These are phyloP conservation scores for Letharia columbiana DNA, from an alignment of 495 filamentous ascomycete species.

Conservation along the genomic window DNA sequence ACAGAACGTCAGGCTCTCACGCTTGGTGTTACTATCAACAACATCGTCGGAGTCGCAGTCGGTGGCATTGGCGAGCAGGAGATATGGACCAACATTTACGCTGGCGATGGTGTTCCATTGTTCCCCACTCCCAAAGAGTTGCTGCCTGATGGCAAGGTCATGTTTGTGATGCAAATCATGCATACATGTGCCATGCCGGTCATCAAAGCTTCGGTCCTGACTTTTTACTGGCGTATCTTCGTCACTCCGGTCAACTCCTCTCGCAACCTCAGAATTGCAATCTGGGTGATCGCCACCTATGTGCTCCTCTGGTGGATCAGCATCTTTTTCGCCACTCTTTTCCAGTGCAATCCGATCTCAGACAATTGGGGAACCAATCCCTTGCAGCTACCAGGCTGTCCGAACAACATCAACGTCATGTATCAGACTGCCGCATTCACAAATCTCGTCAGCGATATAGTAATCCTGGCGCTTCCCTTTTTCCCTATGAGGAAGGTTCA, in stretches of 20 bases:
- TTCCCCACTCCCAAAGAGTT: constrained; percentile 3
- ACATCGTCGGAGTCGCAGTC: constrained; percentile 17
- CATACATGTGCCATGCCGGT: constrained; percentile 31
- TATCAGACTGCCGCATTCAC: constrained; percentile 30
- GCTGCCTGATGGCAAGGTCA: constrained; percentile 14
- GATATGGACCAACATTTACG: not conserved
- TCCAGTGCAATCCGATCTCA: constrained; percentile 28
- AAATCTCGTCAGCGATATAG: constrained; percentile 37
- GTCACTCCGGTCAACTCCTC: not conserved
- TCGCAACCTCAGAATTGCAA: constrained; percentile 3
- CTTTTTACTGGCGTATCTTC: constrained; percentile 17
- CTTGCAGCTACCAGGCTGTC: constrained; percentile 25
- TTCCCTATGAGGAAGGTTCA: constrained; percentile 33
- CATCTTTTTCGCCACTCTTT: constrained; percentile 12
- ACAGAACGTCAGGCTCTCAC: constrained; percentile 8
- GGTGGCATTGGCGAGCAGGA: constrained; percentile 18
- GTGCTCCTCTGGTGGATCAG: constrained; percentile 12
- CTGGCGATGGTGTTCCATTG: not conserved
- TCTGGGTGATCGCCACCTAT: constrained; percentile 5
- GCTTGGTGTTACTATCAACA: constrained; percentile 15
- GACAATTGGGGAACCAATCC: constrained; percentile 32
- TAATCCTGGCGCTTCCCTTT: constrained; percentile 37
- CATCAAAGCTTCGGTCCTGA: constrained; percentile 32
- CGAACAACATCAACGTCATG: constrained; percentile 25
- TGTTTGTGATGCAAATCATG: constrained; percentile 22